These are phyloP conservation scores for Aspergillus glaucus DNA, from an alignment of 2,329 filamentous ascomycete species.

Conservation along the genomic window DNA sequence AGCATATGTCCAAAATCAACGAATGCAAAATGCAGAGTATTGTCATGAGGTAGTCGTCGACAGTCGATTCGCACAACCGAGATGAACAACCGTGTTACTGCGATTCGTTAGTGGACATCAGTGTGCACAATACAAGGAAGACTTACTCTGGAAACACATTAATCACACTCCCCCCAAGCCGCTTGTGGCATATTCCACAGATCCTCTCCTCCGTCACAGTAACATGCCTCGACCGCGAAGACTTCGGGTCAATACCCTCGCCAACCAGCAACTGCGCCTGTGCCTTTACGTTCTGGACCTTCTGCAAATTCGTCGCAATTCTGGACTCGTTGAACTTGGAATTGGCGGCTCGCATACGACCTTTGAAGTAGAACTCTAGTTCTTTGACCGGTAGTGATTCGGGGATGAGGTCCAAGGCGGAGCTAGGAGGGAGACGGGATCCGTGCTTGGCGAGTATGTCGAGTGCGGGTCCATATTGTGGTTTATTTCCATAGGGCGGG, in stretches of 20 bases:
- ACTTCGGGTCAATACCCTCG: constrained; percentile 49
- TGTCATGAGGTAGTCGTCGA: constrained; percentile 18
- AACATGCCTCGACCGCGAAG: constrained; percentile 61
- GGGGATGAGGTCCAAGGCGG: constrained; percentile 80
- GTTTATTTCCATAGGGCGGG: constrained; percentile 65
- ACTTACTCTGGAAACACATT: constrained; percentile 78
- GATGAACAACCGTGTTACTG: constrained; percentile 63
- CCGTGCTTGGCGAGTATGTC: constrained; percentile 87
- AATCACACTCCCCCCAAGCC: constrained; percentile 84
- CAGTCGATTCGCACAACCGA: constrained; percentile 61
- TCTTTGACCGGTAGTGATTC: constrained; percentile 69
- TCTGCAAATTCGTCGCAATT: constrained; percentile 69
- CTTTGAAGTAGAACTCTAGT: constrained; percentile 84
- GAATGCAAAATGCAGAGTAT: constrained; percentile 7
- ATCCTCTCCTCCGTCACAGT: constrained; percentile 81
- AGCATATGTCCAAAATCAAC: constrained; percentile 3
- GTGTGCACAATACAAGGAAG: not conserved
- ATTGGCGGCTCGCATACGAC: constrained; percentile 80
- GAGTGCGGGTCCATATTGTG: constrained; percentile 72
- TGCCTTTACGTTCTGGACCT: constrained; percentile 70
- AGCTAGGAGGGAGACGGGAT: constrained; percentile 78
- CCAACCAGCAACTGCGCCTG: constrained; percentile 71
- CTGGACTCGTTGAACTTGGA: constrained; percentile 72
- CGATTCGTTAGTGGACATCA: constrained; percentile 13
- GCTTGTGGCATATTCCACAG: constrained; percentile 88